Conservation (phyloP, 768 basidiomycete genomes). For the Lactarius psammicola region DNA sequence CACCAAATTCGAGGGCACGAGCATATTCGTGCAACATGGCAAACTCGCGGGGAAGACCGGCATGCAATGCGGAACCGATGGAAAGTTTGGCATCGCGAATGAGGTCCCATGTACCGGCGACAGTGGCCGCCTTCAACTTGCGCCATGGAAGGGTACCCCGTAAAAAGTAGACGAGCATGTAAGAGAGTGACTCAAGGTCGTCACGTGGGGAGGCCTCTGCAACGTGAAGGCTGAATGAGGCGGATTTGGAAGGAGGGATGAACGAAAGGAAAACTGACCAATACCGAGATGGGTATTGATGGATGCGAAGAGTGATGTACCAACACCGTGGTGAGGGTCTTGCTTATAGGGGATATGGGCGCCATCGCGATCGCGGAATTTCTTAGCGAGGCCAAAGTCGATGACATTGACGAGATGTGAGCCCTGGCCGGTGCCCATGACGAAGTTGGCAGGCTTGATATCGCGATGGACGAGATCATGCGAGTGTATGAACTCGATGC, state of each 20-base stretch:
- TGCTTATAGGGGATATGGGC: conserved; percentile 71
- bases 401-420: conserved; percentile 84
- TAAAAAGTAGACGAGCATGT: conserved; percentile 83
- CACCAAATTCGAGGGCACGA: conserved; percentile 80
- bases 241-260: conserved; percentile 7
- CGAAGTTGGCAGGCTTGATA: conserved; percentile 98
- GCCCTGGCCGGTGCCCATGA: conserved; percentile 83
- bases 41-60: conserved; percentile 78
- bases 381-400: conserved; percentile 83
- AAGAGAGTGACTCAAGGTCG: conserved; percentile 76
- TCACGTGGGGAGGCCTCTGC: conserved; percentile 74
- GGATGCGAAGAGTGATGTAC: conserved; percentile 72
- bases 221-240: conserved; percentile 15
- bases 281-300: conserved; percentile 75
- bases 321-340: conserved; percentile 74
- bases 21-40: conserved; percentile 77
- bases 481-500: conserved; percentile 95
- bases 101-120: conserved; percentile 71
- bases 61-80: conserved; percentile 57
- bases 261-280: conserved; percentile 43
- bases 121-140: conserved; percentile 61
- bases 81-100: conserved; percentile 73
- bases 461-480: conserved; percentile 95
- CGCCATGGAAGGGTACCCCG: conserved; percentile 79
- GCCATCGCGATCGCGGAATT: conserved; percentile 66